Conservation (phyloP, 2,329 filamentous ascomycete species). For the Emmonsiellopsis sp. region DNA sequence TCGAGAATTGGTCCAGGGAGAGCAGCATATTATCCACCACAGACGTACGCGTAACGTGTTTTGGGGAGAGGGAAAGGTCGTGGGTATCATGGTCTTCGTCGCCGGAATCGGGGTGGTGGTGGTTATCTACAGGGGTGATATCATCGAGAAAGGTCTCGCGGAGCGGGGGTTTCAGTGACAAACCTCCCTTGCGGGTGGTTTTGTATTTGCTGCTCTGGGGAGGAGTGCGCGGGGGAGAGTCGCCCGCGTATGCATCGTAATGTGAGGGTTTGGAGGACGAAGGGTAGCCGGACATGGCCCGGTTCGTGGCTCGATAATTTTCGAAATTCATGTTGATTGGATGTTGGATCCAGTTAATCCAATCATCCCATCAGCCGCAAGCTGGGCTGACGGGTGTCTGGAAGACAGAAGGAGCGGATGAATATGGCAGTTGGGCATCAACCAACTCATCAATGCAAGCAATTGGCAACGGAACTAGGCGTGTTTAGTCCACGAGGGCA, state of each 20-base stretch:
- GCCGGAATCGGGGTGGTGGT: constrained; percentile 24
- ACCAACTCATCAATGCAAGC: too few relatives aligned
- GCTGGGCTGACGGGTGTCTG: neutral
- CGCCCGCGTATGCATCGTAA: constrained; percentile 11
- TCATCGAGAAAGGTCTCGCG: constrained; percentile 34
- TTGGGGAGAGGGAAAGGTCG: constrained; percentile 19
- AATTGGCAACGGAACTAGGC: too few relatives aligned
- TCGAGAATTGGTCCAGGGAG: constrained; percentile 71
- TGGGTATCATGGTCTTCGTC: constrained; percentile 30
- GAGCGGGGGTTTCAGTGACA: constrained; percentile 25
- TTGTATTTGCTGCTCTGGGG: constrained; percentile 24
- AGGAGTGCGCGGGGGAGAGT: constrained; percentile 33
- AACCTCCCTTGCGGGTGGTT: constrained; percentile 18
- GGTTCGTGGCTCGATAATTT: neutral
- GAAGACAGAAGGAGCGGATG: too few relatives aligned
- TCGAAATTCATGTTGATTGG: neutral
- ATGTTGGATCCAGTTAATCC: neutral
- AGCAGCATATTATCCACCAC: constrained; percentile 93
- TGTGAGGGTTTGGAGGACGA: constrained; percentile 6
- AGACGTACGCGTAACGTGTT: constrained; percentile 74
- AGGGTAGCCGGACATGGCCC: neutral
- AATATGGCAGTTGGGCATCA: too few relatives aligned
- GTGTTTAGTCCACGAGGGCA: too few relatives aligned
- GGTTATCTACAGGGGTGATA: constrained; percentile 23
- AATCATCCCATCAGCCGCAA: neutral